phyloP scores from a whole-genome alignment of 2,329 filamentous ascomycete species.

The Colletotrichum viniferum region DNA sequence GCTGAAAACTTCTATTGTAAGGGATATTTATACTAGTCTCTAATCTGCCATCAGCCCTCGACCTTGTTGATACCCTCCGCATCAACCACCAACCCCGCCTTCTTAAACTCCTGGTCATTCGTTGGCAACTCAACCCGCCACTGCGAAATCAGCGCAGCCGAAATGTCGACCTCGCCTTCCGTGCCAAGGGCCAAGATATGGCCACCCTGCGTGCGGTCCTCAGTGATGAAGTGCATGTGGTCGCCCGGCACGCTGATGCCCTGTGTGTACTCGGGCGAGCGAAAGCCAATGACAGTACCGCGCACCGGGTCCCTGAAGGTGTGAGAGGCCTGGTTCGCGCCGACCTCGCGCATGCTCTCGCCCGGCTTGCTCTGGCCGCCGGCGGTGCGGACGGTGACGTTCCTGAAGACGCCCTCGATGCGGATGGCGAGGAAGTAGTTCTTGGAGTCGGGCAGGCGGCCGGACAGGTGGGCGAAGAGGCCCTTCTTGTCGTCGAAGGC shows the following conservation, averaged over 20 bases:
- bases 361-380: slow-evolving; percentile 31
- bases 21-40: not conserved
- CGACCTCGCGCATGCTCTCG: slow-evolving; percentile 32
- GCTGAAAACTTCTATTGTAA: not conserved
- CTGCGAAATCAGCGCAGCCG: slow-evolving; percentile 29
- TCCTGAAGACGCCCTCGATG: slow-evolving; percentile 32
- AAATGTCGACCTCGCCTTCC: slow-evolving; percentile 33
- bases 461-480: slow-evolving; percentile 25
- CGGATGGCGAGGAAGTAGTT: slow-evolving; percentile 35
- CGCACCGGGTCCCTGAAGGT: slow-evolving; percentile 27
- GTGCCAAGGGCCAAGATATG: slow-evolving; percentile 35
- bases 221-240: slow-evolving; percentile 38
- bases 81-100: slow-evolving; percentile 30
- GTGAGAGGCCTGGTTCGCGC: slow-evolving; percentile 30
- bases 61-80: slow-evolving; percentile 31
- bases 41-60: slow-evolving; percentile 27
- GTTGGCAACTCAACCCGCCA: slow-evolving; percentile 35
- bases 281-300: slow-evolving; percentile 36
- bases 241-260: slow-evolving; percentile 37
- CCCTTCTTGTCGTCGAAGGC: slow-evolving; percentile 30
- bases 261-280: slow-evolving; percentile 34
- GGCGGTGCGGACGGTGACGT: slow-evolving; percentile 34
- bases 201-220: slow-evolving; percentile 32
- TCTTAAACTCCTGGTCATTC: slow-evolving; percentile 35
- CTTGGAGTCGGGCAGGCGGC: slow-evolving; percentile 26